phyloP scores from a whole-genome alignment of 371 early-diverging fungal species.

The Chytridiales sp. region DNA sequence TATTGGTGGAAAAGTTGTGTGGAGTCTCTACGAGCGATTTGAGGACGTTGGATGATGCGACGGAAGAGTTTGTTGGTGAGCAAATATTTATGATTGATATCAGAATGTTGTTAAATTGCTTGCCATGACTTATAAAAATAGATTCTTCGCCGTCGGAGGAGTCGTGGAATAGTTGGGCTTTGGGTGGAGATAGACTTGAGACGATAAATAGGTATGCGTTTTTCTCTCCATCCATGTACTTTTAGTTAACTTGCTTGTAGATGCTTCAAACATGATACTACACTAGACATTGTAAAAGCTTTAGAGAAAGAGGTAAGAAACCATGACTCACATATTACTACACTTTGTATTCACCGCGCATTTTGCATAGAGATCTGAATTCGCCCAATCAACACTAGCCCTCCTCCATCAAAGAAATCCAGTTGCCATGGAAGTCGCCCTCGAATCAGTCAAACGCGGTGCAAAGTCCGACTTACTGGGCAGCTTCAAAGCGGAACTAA shows the following conservation, averaged over 20 bases:
- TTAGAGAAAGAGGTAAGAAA: slow-evolving; percentile 18
- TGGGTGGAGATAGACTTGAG: slow-evolving; percentile 14
- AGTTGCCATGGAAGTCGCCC: slow-evolving; percentile 11
- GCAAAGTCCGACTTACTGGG: too few species aligned
- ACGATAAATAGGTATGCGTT: slow-evolving; percentile 11
- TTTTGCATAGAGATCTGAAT: slow-evolving; percentile 13
- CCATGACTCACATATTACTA: neutral
- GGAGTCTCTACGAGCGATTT: slow-evolving; percentile 14
- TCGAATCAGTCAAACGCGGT: too few species aligned
- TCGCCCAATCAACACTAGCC: slow-evolving; percentile 13
- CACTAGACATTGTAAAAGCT: slow-evolving; percentile 15
- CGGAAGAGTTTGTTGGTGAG: slow-evolving; percentile 17
- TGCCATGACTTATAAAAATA: neutral
- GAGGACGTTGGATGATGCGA: slow-evolving; percentile 14
- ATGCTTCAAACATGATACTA: slow-evolving; percentile 12
- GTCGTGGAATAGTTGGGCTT: slow-evolving; percentile 18
- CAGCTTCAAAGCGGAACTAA: slow-evolving; percentile 14
- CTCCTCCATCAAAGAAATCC: slow-evolving; percentile 2
- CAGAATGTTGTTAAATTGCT: neutral
- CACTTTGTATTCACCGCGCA: neutral
- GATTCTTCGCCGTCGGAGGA: slow-evolving; percentile 19
- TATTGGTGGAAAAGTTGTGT: slow-evolving; percentile 18
- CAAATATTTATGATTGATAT: neutral
- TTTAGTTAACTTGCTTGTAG: slow-evolving; percentile 1
- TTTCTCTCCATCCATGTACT: neutral